Base-by-base conservation (phyloP, 331 rosid genomes). In the Pyrus hybrid region DNA sequence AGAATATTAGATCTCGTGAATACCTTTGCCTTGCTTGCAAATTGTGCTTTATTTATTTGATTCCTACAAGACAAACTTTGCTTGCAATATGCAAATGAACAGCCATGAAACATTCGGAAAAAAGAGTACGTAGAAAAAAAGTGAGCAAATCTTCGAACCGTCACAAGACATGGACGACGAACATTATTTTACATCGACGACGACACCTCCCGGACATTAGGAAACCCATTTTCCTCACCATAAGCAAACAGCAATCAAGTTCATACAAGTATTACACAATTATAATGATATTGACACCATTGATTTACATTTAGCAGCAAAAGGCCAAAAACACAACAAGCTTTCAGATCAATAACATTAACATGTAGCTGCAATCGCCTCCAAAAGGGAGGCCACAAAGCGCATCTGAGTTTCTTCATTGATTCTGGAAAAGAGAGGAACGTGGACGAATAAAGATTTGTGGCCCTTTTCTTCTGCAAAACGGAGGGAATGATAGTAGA, bases 381-480 rank as follows among this genome's bases (percentile, higher is more conserved):
- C 94, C 86, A 91, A 80, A 58, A 93, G 93, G 65, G 93, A 79
- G 68, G 88, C 84, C 56, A 80, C 80, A 47, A 91, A 93, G 28
- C 76, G 47, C 92, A 88, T 91, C 87, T 91, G 96, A 66, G 91
- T 93, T 71, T 88, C 90, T 82, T 91, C 87, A 28, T 91, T 76
- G 10, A 91, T 83, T 79, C 85, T 91, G 4, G 93, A 82, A 64
- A 93, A 91, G 45, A 84, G 90, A 13, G 96, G 98, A 18, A 89
- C 91, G 66, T 93, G 98, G 69, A 91, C 98, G 78, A 93, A 93
- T 25, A 88, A 76, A 73, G 96, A 89, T 82, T 87, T 91, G 85
- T 84, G 93, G 77, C 97, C 97, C 79, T 87, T 90, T 84, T 88
- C 88, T 75, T 91, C 96, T 2, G 94, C 96, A 25, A 83, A 89